These are phyloP conservation scores for Climacium dendroides DNA, from an alignment of 225 moss, liverwort and hornwort species.

Conservation along the genomic window DNA sequence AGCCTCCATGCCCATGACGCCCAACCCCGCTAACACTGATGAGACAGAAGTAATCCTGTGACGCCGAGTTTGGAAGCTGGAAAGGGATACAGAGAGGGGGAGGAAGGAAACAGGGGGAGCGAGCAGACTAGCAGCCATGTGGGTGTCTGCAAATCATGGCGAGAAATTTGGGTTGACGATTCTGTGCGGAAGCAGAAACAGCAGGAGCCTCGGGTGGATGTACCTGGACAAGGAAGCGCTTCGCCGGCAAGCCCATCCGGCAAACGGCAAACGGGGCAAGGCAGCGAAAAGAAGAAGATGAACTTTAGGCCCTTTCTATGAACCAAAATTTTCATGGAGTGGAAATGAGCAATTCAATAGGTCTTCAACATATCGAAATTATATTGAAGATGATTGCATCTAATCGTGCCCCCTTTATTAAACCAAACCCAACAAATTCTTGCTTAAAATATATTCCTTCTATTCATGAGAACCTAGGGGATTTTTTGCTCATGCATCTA, in stretches of 20 bases:
- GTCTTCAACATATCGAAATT: background rate
- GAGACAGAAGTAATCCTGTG: too few species aligned
- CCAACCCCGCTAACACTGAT: background rate
- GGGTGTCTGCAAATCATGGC: background rate
- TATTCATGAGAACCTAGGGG: fast-evolving
- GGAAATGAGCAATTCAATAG: background rate
- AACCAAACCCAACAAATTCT: fast-evolving
- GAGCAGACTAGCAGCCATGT: background rate
- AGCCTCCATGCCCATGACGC: slow-evolving; percentile 3
- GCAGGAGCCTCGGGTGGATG: background rate
- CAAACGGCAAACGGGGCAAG: background rate
- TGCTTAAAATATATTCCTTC: background rate
- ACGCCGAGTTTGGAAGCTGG: background rate
- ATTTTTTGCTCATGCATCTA: background rate
- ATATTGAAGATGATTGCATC: background rate
- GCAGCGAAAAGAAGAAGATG: background rate
- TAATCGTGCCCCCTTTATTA: too few species aligned
- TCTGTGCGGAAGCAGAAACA: background rate
- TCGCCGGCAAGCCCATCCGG: background rate
- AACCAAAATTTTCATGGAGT: background rate
- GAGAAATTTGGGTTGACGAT: background rate
- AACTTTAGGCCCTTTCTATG: background rate
- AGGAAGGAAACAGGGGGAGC: background rate
- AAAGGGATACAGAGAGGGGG: background rate
- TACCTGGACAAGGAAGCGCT: background rate